These are phyloP conservation scores for Ottelia alismoides DNA, from an alignment of 106 monocot genomes.

Conservation along the genomic window DNA sequence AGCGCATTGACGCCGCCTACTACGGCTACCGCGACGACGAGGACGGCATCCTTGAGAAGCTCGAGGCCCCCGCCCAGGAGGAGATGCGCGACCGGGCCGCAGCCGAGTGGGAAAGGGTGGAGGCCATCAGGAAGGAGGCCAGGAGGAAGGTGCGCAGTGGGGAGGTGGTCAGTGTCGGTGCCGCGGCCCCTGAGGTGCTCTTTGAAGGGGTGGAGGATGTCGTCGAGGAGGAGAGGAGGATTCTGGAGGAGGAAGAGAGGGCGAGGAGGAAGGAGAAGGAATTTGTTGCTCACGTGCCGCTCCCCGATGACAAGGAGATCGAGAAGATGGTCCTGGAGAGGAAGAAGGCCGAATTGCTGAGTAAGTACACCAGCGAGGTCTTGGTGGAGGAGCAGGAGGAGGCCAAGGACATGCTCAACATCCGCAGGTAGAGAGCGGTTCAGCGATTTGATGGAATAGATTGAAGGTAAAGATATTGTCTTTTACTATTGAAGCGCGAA, in stretches of 20 bases:
- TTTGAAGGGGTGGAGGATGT: conserved; percentile 93
- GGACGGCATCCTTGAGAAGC: conserved; percentile 84
- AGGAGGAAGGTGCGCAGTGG: conserved; percentile 80
- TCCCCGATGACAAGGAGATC: conserved; percentile 91
- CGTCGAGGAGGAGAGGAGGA: conserved; percentile 75
- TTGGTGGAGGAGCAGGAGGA: conserved; percentile 72
- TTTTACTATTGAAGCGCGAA: too few species aligned
- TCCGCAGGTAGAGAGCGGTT: conserved; percentile 52
- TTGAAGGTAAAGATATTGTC: too few species aligned
- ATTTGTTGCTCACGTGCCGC: conserved; percentile 81
- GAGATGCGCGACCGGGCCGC: conserved; percentile 43
- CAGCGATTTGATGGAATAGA: too few species aligned
- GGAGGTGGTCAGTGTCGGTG: conserved; percentile 55
- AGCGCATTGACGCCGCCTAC: conserved; percentile 86
- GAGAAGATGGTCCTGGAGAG: conserved; percentile 88
- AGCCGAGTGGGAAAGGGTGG: conserved; percentile 58
- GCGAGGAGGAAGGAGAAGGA: conserved; percentile 40
- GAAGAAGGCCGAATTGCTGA: conserved; percentile 88
- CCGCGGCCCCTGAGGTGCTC: conserved; percentile 35
- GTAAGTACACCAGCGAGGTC: conserved; percentile 63
- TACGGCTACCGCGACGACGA: conserved; percentile 95
- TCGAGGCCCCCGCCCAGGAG: conserved; percentile 56
- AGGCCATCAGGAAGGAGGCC: conserved; percentile 61
- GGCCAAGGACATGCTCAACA: conserved; percentile 84
- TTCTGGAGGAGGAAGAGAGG: conserved; percentile 39